Evolutionary conservation across 148 eudicot genomes (phyloP).

Genomic region (Suaeda aralocaspica): DNA sequence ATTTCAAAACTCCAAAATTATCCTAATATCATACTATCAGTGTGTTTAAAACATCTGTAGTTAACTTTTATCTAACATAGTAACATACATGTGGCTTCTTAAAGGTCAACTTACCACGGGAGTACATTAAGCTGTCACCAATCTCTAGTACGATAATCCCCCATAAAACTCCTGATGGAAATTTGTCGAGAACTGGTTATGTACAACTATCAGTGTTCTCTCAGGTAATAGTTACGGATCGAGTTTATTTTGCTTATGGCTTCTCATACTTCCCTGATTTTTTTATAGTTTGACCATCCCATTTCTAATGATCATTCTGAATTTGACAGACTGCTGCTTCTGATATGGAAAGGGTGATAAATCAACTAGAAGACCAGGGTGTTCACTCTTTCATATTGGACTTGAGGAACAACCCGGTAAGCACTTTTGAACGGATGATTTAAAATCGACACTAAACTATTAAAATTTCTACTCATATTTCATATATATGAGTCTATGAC

Average conservation of each 20-base stretch:
- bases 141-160: slow-evolving; percentile 79
- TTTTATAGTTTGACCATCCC: neutral
- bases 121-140: slow-evolving; percentile 79
- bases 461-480: neutral
- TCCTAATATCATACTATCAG: neutral
- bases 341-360: slow-evolving; percentile 81
- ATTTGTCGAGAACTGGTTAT: slow-evolving; percentile 67
- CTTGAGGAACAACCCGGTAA: slow-evolving; percentile 85
- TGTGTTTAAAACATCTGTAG: neutral
- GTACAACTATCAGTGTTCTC: slow-evolving; percentile 77
- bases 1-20: neutral
- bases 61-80: neutral
- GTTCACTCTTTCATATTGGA: slow-evolving; percentile 88
- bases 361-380: slow-evolving; percentile 78
- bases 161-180: slow-evolving; percentile 77
- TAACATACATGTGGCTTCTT: slow-evolving; percentile 7
- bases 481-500: too few species aligned
- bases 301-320: neutral
- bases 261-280: slow-evolving; percentile 7
- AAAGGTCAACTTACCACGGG: slow-evolving; percentile 82
- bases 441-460: neutral
- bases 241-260: neutral
- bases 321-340: slow-evolving; percentile 67
- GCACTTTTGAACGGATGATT: neutral
- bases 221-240: slow-evolving; percentile 83